Evolutionary conservation across 73 alveolate genomes (phyloP), one percentile per base, ranked within the genome.

Genomic region (Paramecium tetraurelia): DNA sequence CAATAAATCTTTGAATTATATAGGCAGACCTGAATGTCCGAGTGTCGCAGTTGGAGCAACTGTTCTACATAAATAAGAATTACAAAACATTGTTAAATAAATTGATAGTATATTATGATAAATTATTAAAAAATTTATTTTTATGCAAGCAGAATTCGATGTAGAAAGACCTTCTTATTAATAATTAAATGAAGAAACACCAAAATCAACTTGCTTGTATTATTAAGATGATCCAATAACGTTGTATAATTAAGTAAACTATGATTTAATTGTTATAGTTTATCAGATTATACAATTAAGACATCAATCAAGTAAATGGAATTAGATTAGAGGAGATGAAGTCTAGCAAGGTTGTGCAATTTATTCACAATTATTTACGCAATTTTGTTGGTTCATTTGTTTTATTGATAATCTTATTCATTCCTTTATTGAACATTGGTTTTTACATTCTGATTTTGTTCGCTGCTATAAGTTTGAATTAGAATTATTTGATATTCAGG

Each of bases 11-110:
- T 2, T 80, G 11, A 80, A 75, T 38, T 80, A 80, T 80, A 12
- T 80, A 10, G 90, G 90, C 5, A 80, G 90, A 46, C 48, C 48
- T 24, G 90, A 80, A 80, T 80, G 46, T 24, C 90, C 90, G 2
- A 2, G 48, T 21, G 90, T 80, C 2, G 90, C 90, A n/a, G 90
- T 72, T 0, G 86, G 86, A 36, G 86, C 84, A 22, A 8, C 50
- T 31, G 50, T 63, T 33, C 12, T 63, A 63, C 84, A 63, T 20
- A 63, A 63, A 63, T 27, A 27, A 63, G 84, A 63, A 63, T 63
- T 63, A 63, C 50, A 63, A 63, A 33, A 63, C 12, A 27, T 63
- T 63, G 84, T 27, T 31, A 63, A 63, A 63, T 63, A 63, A 27
- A 63, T 63, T 63, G 84, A 27, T 63, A 63, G 84, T 63, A 63